Conservation (phyloP, 352 stramenopile genomes). For the Globisporangium cystogenes region DNA sequence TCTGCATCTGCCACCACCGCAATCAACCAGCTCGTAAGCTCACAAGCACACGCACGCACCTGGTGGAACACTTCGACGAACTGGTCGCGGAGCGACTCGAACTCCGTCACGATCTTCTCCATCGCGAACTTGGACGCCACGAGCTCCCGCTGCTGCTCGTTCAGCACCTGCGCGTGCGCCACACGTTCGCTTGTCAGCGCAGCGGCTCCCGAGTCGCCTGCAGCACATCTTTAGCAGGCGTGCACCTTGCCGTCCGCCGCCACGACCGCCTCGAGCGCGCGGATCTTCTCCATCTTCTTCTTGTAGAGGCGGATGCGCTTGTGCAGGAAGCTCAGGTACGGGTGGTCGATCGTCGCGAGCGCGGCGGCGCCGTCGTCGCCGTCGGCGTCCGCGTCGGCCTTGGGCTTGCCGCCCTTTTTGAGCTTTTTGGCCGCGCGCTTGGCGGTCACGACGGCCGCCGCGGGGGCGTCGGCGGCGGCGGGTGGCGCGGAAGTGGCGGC, state of each 20-base stretch:
- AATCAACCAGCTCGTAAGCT: too few species aligned
- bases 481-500: neutral
- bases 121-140: conserved; percentile 54
- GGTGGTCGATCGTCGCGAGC: conserved; percentile 52
- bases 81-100: conserved; percentile 72
- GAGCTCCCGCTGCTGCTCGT: conserved; percentile 72
- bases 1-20: too few species aligned
- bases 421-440: conserved; percentile 29
- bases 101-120: conserved; percentile 70
- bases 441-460: conserved; percentile 6
- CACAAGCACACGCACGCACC: conserved; percentile 8
- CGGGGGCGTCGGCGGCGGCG: neutral
- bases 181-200: too few species aligned
- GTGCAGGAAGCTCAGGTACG: conserved; percentile 78
- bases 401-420: conserved; percentile 13
- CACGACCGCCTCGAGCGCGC: conserved; percentile 40
- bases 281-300: conserved; percentile 88
- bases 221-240: too few species aligned
- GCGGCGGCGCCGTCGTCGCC: conserved; percentile 29
- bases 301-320: conserved; percentile 77
- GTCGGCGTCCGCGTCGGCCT: conserved; percentile 17
- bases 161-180: conserved; percentile 39
- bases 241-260: conserved; percentile 40
- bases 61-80: conserved; percentile 60
- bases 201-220: too few species aligned